Percentiles rank a stretch among this genome's conserved stretches.
Evolutionary conservation across 306 rosid species (phyloP).

Genomic region (Cucurbita pepo): DNA sequence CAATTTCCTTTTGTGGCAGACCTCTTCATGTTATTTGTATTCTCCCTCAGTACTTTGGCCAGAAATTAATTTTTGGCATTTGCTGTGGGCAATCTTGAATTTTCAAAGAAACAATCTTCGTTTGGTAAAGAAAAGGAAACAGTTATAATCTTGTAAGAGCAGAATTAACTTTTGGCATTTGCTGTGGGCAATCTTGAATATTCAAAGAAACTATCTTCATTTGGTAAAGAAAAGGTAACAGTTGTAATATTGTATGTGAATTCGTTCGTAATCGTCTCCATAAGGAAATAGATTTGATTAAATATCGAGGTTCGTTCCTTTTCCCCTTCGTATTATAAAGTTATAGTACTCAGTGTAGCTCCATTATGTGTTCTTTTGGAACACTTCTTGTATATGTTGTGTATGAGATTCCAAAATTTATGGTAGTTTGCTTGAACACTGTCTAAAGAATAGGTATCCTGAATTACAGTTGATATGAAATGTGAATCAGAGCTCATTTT

Average conservation of each 20-base stretch:
- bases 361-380: background rate
- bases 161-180: conserved; percentile 22
- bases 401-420: background rate
- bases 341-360: background rate
- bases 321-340: background rate
- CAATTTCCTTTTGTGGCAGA: conserved; percentile 43
- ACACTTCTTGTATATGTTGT: background rate
- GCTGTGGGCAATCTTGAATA: conserved; percentile 24
- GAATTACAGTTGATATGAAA: no score
- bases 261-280: background rate
- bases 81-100: conserved; percentile 25
- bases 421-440: no score
- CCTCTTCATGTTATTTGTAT: conserved; percentile 16
- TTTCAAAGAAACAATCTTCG: conserved; percentile 20
- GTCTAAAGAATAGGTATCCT: no score
- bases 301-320: background rate
- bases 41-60: conserved; percentile 29
- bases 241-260: background rate
- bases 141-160: background rate
- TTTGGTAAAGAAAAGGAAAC: conserved; percentile 28
- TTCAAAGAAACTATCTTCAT: conserved; percentile 19
- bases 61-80: conserved; percentile 27
- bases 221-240: conserved; percentile 27
- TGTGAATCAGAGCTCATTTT: no score
- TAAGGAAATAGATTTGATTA: background rate